phyloP scores from a whole-genome alignment of 2,329 filamentous ascomycete genomes.

The Berkeleyomyces basicola region DNA sequence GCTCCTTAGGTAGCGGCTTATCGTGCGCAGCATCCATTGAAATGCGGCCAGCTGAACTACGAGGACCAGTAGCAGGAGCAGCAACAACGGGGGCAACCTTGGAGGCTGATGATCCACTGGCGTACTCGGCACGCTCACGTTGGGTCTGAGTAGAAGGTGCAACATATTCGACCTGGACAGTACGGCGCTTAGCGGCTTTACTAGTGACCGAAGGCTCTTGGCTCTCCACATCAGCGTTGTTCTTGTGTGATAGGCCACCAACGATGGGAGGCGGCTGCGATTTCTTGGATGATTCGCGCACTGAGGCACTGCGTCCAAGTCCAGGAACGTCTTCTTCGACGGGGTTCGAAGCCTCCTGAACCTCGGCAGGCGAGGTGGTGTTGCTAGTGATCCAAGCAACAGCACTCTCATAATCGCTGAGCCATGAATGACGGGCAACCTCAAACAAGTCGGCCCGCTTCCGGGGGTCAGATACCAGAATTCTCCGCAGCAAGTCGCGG shows the following conservation, averaged over 20 bases:
- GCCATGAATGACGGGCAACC: slow-evolving; percentile 92
- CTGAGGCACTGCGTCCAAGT: slow-evolving; percentile 76
- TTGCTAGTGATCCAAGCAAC: slow-evolving; percentile 95
- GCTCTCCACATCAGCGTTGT: slow-evolving; percentile 52
- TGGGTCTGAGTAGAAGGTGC: slow-evolving; percentile 75
- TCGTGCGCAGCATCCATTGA: slow-evolving; percentile 32
- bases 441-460: slow-evolving; percentile 94
- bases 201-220: slow-evolving; percentile 33
- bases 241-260: slow-evolving; percentile 52
- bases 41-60: slow-evolving; percentile 33
- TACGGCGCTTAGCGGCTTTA: slow-evolving; percentile 80
- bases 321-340: slow-evolving; percentile 37
- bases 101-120: slow-evolving; percentile 12
- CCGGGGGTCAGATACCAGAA: slow-evolving; percentile 85
- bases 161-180: slow-evolving; percentile 95
- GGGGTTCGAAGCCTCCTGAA: slow-evolving; percentile 60
- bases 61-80: slow-evolving; percentile 26
- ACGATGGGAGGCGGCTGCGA: slow-evolving; percentile 27
- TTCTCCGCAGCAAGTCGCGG: slow-evolving; percentile 76
- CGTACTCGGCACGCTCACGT: slow-evolving; percentile 36
- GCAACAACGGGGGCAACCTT: slow-evolving; percentile 36
- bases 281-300: slow-evolving; percentile 66
- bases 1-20: slow-evolving; percentile 44
- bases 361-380: slow-evolving; percentile 73
- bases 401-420: slow-evolving; percentile 92